Base-by-base conservation (phyloP, 1,284 basidiomycete genomes). In the Ganoderma meredithae region DNA sequence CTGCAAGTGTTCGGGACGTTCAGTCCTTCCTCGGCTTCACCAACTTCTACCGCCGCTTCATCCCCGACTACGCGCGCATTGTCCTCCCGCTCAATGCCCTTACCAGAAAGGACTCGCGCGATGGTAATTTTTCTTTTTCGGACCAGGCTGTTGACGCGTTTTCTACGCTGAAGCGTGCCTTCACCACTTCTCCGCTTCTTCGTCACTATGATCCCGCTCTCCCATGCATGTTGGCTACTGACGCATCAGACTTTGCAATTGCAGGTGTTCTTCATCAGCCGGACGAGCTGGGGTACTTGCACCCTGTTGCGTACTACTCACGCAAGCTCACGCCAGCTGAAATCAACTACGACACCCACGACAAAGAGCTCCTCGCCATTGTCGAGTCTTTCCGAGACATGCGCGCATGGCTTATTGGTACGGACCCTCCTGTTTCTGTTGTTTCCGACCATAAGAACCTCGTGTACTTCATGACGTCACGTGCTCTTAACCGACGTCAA, bases 31-130 rank as follows among this genome's bases (percentile, higher is more conserved):
- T 82, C 7, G 81, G 81, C 27, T 79, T 83, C 41, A 76, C 74
- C 27, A 81, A 81, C 71, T 84, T 81, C 72, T 84, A 80, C 66
- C 71, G 80, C 2, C 74, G 79, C 12, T 86, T 86, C 69, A 81
- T 86, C 33, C 43, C 73, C 12, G 65, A 76, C 40, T 85, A 79
- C 70, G 72, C 75, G 52, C 12, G 82, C 74, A 59, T 72, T 43
- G 33, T 80, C 75, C 15, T 75, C 49, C 62, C 77, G 3, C 62
- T 69, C 33, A 60, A 72, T 66, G 25, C 65, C 75, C 63, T 74
- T 74, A 70, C 83, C 7, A 60, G 59, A 41, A 75, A 77, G 60
- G 64, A 67, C n/a, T 15, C 39, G 1, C 19, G 62, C 27, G 60
- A 6, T 6, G 47, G 3, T 80, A n/a, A n/a, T 74, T 52, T 39